A percentile compares a stretch with the other conserved stretches of the same genome.
Evolutionary conservation across 2,329 filamentous ascomycete species (phyloP).

Genomic region (Emericellopsis cladophorae): DNA sequence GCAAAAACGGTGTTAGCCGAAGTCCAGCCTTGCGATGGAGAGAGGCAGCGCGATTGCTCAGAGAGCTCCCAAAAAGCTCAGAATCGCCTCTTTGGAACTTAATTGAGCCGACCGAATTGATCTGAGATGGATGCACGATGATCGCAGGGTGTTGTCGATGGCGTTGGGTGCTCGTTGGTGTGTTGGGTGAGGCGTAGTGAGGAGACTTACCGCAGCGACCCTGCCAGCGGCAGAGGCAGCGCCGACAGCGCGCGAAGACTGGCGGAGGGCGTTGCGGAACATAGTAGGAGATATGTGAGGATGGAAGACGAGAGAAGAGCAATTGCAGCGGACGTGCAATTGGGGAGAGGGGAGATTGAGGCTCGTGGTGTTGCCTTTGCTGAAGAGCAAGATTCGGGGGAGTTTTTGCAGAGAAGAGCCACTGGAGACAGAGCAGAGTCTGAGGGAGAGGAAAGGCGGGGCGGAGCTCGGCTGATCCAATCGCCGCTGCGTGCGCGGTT

Average conservation of each 20-base stretch:
- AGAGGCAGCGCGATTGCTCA: slow-evolving; percentile 11
- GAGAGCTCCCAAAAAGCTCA: slow-evolving; percentile 21
- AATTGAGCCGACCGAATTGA: slow-evolving; percentile 21
- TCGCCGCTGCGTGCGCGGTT: slow-evolving; percentile 19
- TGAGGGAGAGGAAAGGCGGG: slow-evolving; percentile 25
- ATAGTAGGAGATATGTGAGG: slow-evolving; percentile 51
- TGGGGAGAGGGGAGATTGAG: slow-evolving; percentile 49
- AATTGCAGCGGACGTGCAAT: slow-evolving; percentile 51
- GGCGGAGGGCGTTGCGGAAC: slow-evolving; percentile 97
- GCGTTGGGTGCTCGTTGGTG: slow-evolving; percentile 21
- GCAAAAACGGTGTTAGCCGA: slow-evolving; percentile 42
- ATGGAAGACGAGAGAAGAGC: slow-evolving; percentile 40
- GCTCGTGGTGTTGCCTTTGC: slow-evolving; percentile 35
- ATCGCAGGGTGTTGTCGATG: slow-evolving; percentile 29
- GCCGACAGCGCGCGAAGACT: slow-evolving; percentile 90
- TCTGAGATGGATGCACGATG: slow-evolving; percentile 18
- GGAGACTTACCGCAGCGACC: slow-evolving; percentile 82
- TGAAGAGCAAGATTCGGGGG: slow-evolving; percentile 24
- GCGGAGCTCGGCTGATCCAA: slow-evolving; percentile 19
- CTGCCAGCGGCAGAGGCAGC: slow-evolving; percentile 86
- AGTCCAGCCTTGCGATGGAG: slow-evolving; percentile 21
- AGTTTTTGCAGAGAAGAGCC: slow-evolving; percentile 23
- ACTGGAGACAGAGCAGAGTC: slow-evolving; percentile 20
- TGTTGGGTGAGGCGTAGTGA: slow-evolving; percentile 24
- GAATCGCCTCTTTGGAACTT: slow-evolving; percentile 9